These are phyloP conservation scores for Corchorus olitorius DNA, from an alignment of 345 rosid genomes.

Conservation along the genomic window DNA sequence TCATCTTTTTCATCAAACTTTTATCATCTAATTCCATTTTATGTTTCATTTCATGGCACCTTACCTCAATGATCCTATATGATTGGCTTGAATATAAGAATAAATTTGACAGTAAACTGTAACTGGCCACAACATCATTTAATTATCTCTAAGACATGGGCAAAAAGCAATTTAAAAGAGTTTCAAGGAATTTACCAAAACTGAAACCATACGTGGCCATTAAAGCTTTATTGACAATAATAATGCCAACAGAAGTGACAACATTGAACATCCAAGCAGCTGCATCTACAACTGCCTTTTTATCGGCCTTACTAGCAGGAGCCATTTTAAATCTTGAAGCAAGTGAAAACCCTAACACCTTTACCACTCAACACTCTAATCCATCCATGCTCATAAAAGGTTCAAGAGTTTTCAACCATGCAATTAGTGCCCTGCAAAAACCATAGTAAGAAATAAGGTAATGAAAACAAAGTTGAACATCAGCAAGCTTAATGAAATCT, in stretches of 20 bases:
- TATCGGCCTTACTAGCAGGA: slow-evolving; percentile 69
- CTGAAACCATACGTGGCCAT: slow-evolving; percentile 98
- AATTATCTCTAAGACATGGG: neutral
- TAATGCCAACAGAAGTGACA: slow-evolving; percentile 95
- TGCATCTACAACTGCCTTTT: slow-evolving; percentile 85
- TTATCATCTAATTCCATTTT: neutral
- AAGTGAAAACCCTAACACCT: slow-evolving; percentile 15
- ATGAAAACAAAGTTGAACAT: neutral
- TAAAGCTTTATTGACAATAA: slow-evolving; percentile 91
- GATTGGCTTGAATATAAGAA: neutral
- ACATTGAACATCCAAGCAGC: slow-evolving; percentile 99
- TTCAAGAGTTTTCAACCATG: slow-evolving; percentile 1
- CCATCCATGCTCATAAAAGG: slow-evolving; percentile 21
- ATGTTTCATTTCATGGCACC: neutral
- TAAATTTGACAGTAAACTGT: neutral
- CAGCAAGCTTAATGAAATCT: neutral
- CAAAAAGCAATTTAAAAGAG: neutral
- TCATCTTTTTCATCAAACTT: neutral
- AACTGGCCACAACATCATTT: neutral
- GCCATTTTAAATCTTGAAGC: slow-evolving; percentile 51
- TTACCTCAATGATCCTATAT: neutral
- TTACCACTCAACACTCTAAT: slow-evolving; percentile 16
- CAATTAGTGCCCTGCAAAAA: slow-evolving; percentile 3
- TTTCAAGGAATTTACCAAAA: slow-evolving; percentile 57
- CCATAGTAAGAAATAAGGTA: neutral